These are phyloP conservation scores for Acanthamoeba triangularis DNA, from an alignment of 208 protist genomes.

Conservation along the genomic window DNA sequence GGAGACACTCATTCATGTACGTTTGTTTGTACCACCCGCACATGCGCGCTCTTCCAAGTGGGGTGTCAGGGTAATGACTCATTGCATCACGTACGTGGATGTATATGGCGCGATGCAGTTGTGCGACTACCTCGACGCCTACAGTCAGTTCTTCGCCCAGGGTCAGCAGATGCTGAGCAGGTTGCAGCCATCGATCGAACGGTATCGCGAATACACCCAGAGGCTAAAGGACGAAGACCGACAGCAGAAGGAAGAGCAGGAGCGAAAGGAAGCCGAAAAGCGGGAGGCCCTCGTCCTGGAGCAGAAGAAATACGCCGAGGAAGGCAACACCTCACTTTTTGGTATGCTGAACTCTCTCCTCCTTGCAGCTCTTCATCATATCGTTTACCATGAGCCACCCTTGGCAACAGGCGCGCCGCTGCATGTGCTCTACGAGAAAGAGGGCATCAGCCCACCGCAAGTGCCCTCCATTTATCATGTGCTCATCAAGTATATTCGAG, in stretches of 20 bases:
- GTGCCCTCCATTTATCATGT: background rate
- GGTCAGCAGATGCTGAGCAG: conserved; percentile 40
- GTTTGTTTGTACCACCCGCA: too few relatives aligned
- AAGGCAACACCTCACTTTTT: conserved; percentile 4
- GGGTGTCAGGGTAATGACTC: background rate
- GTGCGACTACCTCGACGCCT: conserved; percentile 55
- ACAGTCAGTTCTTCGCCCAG: conserved; percentile 6
- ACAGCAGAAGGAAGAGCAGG: conserved; percentile 27
- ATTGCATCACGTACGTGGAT: background rate
- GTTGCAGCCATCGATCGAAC: conserved; percentile 3
- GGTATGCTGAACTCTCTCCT: background rate
- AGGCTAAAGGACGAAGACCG: conserved; percentile 19
- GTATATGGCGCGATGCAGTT: background rate
- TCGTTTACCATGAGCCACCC: background rate
- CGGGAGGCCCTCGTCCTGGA: background rate
- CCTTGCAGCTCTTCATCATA: background rate
- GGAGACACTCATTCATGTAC: conserved; percentile 13
- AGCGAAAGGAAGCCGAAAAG: conserved; percentile 55
- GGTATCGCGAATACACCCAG: background rate
- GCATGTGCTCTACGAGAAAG: conserved; percentile 23
- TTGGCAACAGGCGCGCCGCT: background rate
- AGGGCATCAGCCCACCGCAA: conserved; percentile 62
- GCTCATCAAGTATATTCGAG: conserved; percentile 26
- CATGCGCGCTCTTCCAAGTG: too few relatives aligned
- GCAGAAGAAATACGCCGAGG: conserved; percentile 53